These are phyloP conservation scores for Umbilicaria muhlenbergii DNA, from an alignment of 495 filamentous ascomycete species.

Conservation along the genomic window DNA sequence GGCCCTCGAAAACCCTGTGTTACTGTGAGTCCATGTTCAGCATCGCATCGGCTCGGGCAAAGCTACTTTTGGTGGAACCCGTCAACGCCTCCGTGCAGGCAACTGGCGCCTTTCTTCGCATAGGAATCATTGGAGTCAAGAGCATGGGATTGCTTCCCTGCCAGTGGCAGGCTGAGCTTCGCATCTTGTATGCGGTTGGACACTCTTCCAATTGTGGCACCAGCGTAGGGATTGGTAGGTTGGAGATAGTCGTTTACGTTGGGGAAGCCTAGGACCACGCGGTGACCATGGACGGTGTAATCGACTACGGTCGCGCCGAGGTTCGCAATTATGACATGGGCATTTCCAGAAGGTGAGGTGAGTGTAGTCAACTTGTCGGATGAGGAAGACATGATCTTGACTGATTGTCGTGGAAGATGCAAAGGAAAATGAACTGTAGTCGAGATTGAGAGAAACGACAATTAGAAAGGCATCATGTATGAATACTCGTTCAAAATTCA, in stretches of 20 bases:
- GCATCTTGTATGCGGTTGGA: conserved; percentile 54
- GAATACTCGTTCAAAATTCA: too few relatives aligned
- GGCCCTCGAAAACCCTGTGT: too few relatives aligned
- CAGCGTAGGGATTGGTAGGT: conserved; percentile 50
- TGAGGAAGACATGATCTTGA: too few relatives aligned
- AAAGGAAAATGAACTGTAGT: too few relatives aligned
- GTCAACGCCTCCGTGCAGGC: conserved; percentile 46
- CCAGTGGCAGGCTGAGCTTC: conserved; percentile 43
- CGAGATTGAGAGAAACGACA: too few relatives aligned
- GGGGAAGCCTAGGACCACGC: conserved; percentile 62
- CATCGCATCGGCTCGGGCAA: too few relatives aligned
- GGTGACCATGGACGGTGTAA: conserved; percentile 53
- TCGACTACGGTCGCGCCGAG: conserved; percentile 75
- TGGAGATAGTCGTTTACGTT: conserved; percentile 37
- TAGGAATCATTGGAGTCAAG: conserved; percentile 16
- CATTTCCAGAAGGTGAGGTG: too few relatives aligned
- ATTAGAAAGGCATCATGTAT: too few relatives aligned
- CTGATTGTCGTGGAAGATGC: too few relatives aligned
- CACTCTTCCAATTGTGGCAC: conserved; percentile 63
- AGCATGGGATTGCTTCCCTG: conserved; percentile 30
- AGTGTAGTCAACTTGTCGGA: too few relatives aligned
- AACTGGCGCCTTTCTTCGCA: conserved; percentile 50
- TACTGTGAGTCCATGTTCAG: neutral
- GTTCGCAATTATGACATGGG: too few relatives aligned
- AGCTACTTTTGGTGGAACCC: conserved; percentile 50